Evolutionary conservation across 371 early-diverging fungal species (phyloP), one percentile per base, ranked within the genome.

Genomic region (Haplosporangium sp.): DNA sequence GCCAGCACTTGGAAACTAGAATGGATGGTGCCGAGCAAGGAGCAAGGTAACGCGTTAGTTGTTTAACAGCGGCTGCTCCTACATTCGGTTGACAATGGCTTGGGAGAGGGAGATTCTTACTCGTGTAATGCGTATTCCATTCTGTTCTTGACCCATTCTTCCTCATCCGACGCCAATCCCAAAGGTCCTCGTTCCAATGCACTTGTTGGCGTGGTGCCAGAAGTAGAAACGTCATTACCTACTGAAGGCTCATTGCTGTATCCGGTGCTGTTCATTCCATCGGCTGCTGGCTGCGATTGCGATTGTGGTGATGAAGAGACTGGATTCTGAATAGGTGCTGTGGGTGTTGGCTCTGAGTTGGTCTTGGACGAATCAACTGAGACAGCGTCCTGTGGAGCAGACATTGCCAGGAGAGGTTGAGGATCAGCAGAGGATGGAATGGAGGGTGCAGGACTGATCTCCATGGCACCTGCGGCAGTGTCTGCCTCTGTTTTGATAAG

Each of bases 81-180:
- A 41, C n/a, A 42, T 7, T 2, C 43, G 37, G 4, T 41, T 29
- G 29, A 29, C 29, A 29, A 29, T 29, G 29, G 29, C 29, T 29
- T 29, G 29, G 29, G 29, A 37, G n/a, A 36, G 18, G n/a, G n/a
- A n/a, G 53, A n/a, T 20, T 29, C 79, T 61, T 72, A 79, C 79
- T 79, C 79, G 43, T 79, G 58, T 18, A 79, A n/a, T 20, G 79
- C 72, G 40, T 79, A 79, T 42, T 79, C 79, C 79, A 79, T 79
- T 52, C 60, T 72, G 40, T 57, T 65, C 23, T 54, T 60, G 23
- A 79, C 73, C 79, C 79, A 79, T 57, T 72, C 61, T 20, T 79
- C 79, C 16, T 79, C 79, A 10, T 79, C 73, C 0, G 61, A 38
- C 13, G 72, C 55, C 45, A 79, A 41, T 0, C 80, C 80, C 36